These are phyloP conservation scores for Canavalia gladiata DNA, from an alignment of 306 rosid species.

Conservation along the genomic window DNA sequence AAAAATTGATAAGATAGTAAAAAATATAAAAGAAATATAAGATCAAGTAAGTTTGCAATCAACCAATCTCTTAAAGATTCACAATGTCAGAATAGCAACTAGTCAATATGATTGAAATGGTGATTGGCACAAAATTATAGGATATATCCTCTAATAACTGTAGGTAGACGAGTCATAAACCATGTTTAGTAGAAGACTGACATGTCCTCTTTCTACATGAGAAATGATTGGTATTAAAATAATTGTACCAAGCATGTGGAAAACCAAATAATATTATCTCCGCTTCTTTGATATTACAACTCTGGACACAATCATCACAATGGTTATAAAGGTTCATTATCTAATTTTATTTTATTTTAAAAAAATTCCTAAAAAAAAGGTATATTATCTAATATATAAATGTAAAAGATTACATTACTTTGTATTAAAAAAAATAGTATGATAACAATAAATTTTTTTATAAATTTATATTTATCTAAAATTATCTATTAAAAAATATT, in stretches of 20 bases:
- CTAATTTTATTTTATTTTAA: too few species aligned
- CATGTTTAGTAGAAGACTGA: slow-evolving; percentile 72
- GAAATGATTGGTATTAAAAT: slow-evolving; percentile 86
- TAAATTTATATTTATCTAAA: too few species aligned
- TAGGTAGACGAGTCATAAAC: slow-evolving; percentile 94
- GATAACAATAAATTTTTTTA: too few species aligned
- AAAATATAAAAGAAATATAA: background rate
- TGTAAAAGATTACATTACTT: too few species aligned
- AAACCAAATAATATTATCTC: slow-evolving; percentile 96
- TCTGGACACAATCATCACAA: slow-evolving; percentile 39
- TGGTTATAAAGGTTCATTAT: slow-evolving; percentile 17
- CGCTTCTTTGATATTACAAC: slow-evolving; percentile 62
- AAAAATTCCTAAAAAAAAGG: too few species aligned
- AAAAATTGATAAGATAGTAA: background rate
- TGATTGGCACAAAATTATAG: slow-evolving; percentile 86
- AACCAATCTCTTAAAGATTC: slow-evolving; percentile 77
- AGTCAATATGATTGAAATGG: slow-evolving; percentile 89
- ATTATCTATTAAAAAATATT: too few species aligned
- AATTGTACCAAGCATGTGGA: slow-evolving; percentile 93
- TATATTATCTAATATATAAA: too few species aligned
- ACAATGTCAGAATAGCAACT: slow-evolving; percentile 76
- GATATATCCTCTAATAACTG: slow-evolving; percentile 80
- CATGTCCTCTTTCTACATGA: slow-evolving; percentile 97
- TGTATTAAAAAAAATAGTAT: too few species aligned
- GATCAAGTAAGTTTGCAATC: slow-evolving; percentile 6